A percentile compares a stretch with the other conserved stretches of the same genome.
Conservation (phyloP, 2,329 filamentous ascomycete genomes). For the Aureobasidium melanogenum region DNA sequence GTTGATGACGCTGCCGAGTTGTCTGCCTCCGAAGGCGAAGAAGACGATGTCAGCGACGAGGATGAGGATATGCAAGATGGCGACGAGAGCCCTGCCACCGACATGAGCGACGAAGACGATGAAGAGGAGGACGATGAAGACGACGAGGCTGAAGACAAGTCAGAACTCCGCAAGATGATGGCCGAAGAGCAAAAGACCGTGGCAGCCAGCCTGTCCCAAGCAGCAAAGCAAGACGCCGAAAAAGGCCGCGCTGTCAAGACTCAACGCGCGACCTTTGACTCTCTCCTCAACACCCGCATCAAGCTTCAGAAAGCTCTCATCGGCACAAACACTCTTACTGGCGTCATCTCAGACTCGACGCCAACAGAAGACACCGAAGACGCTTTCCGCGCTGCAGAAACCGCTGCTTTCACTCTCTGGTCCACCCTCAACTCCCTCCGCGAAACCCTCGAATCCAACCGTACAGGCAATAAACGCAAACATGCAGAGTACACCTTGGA, state of each 20-base stretch:
- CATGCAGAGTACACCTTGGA: conserved; percentile 41
- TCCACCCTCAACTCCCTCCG: conserved; percentile 68
- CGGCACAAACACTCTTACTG: conserved; percentile 64
- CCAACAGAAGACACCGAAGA: conserved; percentile 28
- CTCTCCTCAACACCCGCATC: conserved; percentile 81
- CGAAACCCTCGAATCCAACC: conserved; percentile 46
- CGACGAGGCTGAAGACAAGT: conserved; percentile 35
- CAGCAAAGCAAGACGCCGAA: conserved; percentile 65
- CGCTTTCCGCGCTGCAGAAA: conserved; percentile 68
- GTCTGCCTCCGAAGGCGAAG: conserved; percentile 22
- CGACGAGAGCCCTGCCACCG: conserved; percentile 35
- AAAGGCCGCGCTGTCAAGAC: conserved; percentile 82
- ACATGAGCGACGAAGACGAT: conserved; percentile 37
- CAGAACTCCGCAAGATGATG: conserved; percentile 59
- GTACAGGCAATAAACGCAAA: conserved; percentile 53
- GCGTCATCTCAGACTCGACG: conserved; percentile 16
- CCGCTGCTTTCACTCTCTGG: conserved; percentile 76
- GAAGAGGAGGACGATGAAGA: conserved; percentile 26
- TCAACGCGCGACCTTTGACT: conserved; percentile 79
- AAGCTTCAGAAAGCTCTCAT: conserved; percentile 86
- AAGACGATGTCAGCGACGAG: conserved; percentile 18
- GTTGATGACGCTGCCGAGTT: conserved; percentile 33
- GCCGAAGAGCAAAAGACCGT: conserved; percentile 58
- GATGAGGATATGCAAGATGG: conserved; percentile 21
- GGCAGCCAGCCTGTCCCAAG: conserved; percentile 54